Conservation (phyloP, 495 filamentous ascomycete genomes). For the Oidiodendron maius region DNA sequence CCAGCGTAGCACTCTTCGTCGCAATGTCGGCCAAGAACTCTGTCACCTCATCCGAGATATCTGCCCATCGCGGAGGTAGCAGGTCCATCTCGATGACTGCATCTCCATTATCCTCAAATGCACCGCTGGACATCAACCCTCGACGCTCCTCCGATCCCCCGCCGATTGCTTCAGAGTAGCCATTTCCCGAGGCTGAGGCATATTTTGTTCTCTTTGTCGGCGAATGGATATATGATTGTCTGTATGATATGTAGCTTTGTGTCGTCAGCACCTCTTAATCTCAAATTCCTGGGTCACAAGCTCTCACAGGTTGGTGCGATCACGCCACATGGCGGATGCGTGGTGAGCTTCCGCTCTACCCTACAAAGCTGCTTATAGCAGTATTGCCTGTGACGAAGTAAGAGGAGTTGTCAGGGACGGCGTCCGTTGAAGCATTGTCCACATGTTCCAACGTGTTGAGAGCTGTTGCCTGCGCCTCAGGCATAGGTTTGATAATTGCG, state of each 20-base stretch:
- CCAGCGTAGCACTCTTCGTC: constrained; percentile 73
- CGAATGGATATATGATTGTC: constrained; percentile 94
- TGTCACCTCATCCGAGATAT: constrained; percentile 88
- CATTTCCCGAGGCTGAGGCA: constrained; percentile 54
- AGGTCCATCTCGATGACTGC: constrained; percentile 98
- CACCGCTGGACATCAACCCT: constrained; percentile 74
- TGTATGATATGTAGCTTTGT: constrained; percentile 91
- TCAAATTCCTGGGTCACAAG: constrained; percentile 1
- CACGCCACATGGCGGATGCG: constrained; percentile 43
- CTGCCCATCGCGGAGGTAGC: constrained; percentile 90
- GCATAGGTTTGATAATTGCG: background rate
- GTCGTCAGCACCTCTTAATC: constrained; percentile 1
- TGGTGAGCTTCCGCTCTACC: background rate
- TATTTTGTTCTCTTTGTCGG: constrained; percentile 79
- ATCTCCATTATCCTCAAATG: constrained; percentile 81
- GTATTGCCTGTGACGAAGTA: background rate
- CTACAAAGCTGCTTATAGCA: background rate
- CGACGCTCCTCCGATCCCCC: constrained; percentile 70
- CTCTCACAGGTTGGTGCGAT: constrained; percentile 92
- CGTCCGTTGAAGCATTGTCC: background rate
- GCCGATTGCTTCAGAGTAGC: constrained; percentile 46
- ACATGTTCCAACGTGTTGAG: background rate
- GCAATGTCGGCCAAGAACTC: constrained; percentile 77
- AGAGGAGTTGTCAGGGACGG: background rate
- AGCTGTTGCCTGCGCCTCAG: constrained; percentile 8